Base-by-base conservation (phyloP, 176 grass and related monocot genomes). In the Triticum timopheevii region DNA sequence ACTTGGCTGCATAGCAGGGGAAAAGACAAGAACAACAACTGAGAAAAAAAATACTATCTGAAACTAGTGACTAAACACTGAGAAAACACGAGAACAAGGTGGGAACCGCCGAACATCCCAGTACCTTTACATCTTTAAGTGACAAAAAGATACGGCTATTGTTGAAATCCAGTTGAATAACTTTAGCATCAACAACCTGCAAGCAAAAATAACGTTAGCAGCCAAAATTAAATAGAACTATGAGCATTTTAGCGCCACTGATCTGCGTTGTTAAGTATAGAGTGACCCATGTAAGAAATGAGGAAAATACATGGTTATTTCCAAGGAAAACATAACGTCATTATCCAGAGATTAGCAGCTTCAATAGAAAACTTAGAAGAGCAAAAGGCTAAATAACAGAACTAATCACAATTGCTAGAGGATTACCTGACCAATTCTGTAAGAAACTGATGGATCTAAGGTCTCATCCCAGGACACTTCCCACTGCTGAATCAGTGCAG, bases 381-480 rank as follows among this genome's bases (percentile, higher is more conserved):
- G 4, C 4, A 75, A 73, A 80, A 82, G 0, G 15, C n/a, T 38
- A 82, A 68, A 65, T 73, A 85, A 68, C 30, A 40, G 23, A 20
- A 79, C 63, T 24, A 73, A 73, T 68, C 9, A 45, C 10, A 84
- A 49, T 1, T 3, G 8, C 73, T 27, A 16, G 66, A 75, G n/a
- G 52, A 62, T 66, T 87, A 96, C 97, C 94, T 96, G 92, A 80
- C 97, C 94, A 85, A 99, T 82, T 90, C 90, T 91, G 83, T 90
- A 94, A 79, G 89, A 96, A 85, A 92, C 88, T 83, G 91, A 80
- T 79, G 94, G 94, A 88, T 99, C 97, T 85, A 99, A 83, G 63
- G 89, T 96, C 27, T 85, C 89, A 90, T 99, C 94, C 92, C 90
- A 99, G 2, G 89, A 89, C 61, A 99, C 88, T 86, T 99, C 90